phyloP scores from a whole-genome alignment of 2,329 filamentous ascomycete species.

The Xylariaceae sp. region DNA sequence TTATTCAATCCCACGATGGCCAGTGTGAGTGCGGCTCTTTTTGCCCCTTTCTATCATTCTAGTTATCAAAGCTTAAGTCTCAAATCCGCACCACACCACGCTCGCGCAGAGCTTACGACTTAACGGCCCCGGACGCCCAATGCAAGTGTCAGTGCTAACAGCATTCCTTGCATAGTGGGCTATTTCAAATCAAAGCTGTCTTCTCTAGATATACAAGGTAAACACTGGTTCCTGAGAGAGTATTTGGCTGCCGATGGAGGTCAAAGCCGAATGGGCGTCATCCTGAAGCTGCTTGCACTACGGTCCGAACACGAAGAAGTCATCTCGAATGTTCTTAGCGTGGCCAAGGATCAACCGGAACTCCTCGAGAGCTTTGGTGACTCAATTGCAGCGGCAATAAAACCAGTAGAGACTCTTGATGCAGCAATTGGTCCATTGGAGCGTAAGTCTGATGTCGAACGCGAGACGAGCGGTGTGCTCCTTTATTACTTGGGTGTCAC shows the following conservation, averaged over 20 bases:
- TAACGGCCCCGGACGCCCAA: no score
- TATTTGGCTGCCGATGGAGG: constrained; percentile 2
- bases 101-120: no score
- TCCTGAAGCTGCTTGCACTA: constrained; percentile 16
- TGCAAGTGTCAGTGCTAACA: no score
- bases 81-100: no score
- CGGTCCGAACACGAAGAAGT: constrained; percentile 11
- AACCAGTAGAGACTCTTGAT: neutral
- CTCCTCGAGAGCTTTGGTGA: constrained; percentile 14
- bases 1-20: constrained; percentile 1
- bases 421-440: neutral
- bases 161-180: no score
- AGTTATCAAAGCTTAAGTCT: no score
- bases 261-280: neutral
- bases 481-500: constrained; percentile 17
- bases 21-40: neutral
- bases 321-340: constrained; percentile 15
- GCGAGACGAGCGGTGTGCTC: constrained; percentile 17
- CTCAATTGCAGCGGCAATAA: constrained; percentile 14
- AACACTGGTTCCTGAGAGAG: no score
- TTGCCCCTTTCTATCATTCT: no score
- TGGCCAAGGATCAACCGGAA: constrained; percentile 10
- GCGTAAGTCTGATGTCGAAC: constrained; percentile 2
- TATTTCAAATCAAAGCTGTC: no score
- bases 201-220: no score